phyloP scores from a whole-genome alignment of 23 red algal genomes.

The Agarophyton chilense region DNA sequence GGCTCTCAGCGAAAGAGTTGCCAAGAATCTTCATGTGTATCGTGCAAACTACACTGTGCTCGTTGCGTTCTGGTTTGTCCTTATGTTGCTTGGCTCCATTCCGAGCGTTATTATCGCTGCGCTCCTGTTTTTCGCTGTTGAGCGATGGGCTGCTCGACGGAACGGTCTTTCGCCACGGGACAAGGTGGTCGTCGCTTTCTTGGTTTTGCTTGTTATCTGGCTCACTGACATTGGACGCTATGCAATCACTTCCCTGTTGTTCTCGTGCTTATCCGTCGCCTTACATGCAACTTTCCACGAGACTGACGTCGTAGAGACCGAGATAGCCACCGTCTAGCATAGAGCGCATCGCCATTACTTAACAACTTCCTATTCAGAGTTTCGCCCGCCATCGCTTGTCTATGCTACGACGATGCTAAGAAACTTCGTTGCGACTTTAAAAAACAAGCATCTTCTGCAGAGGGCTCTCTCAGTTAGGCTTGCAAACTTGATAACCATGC shows the following conservation, averaged over 20 bases:
- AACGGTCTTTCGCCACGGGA: conserved; percentile 8
- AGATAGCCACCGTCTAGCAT: conserved; percentile 52
- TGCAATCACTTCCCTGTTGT: neutral
- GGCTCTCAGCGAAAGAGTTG: conserved; percentile 45
- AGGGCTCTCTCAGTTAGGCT: neutral
- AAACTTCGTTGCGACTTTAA: neutral
- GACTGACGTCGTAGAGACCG: conserved; percentile 42
- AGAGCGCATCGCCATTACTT: neutral
- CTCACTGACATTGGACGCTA: conserved; percentile 47
- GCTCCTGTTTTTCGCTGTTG: conserved; percentile 13
- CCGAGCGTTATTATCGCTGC: conserved; percentile 31
- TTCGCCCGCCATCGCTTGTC: neutral
- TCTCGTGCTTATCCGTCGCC: conserved; percentile 33
- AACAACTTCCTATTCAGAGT: neutral
- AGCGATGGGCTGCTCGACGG: neutral
- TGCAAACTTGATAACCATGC: neutral
- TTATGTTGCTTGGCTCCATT: conserved; percentile 38
- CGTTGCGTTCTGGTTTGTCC: conserved; percentile 37
- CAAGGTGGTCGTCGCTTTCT: conserved; percentile 11
- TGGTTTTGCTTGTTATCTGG: conserved; percentile 52
- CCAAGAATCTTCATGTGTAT: conserved; percentile 44
- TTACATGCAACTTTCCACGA: conserved; percentile 53
- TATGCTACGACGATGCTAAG: neutral
- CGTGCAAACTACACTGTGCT: conserved; percentile 62
- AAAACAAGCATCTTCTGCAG: neutral